A percentile compares a stretch with the other conserved stretches of the same genome.
phyloP scores from a whole-genome alignment of 139 green algal species.

The Trebouxia sp. region DNA sequence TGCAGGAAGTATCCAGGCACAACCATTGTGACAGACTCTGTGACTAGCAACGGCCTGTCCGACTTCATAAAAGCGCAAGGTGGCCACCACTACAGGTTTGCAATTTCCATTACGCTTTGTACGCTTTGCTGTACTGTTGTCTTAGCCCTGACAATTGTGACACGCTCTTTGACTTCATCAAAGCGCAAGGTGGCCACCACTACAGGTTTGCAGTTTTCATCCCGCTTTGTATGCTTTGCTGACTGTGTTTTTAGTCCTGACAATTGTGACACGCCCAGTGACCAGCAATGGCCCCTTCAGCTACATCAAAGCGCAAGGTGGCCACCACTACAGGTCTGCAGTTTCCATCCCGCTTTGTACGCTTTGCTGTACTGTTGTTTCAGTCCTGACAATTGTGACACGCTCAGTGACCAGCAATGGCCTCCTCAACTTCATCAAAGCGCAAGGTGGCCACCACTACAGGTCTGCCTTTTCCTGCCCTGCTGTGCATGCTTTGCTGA shows the following conservation, averaged over 20 bases:
- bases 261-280: conserved; percentile 94
- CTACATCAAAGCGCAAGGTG: conserved; percentile 85
- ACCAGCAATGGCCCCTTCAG: conserved; percentile 85
- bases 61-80: conserved; percentile 84
- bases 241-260: no score
- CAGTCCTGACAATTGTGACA: not conserved
- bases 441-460: conserved; percentile 78
- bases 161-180: conserved; percentile 87
- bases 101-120: conserved; percentile 35
- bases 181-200: conserved; percentile 73
- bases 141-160: not conserved
- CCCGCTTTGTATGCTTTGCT: not conserved
- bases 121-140: not conserved
- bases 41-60: conserved; percentile 88
- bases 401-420: conserved; percentile 88
- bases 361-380: not conserved
- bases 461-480: conserved; percentile 44
- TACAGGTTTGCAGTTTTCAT: conserved; percentile 54
- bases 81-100: conserved; percentile 70
- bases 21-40: conserved; percentile 94
- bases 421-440: conserved; percentile 82
- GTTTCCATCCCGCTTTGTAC: conserved; percentile 32
- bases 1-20: conserved; percentile 79
- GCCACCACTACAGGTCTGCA: conserved; percentile 68
- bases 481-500: not conserved